Evolutionary conservation across 768 basidiomycete species (phyloP).

Genomic region (Trametes villosa): DNA sequence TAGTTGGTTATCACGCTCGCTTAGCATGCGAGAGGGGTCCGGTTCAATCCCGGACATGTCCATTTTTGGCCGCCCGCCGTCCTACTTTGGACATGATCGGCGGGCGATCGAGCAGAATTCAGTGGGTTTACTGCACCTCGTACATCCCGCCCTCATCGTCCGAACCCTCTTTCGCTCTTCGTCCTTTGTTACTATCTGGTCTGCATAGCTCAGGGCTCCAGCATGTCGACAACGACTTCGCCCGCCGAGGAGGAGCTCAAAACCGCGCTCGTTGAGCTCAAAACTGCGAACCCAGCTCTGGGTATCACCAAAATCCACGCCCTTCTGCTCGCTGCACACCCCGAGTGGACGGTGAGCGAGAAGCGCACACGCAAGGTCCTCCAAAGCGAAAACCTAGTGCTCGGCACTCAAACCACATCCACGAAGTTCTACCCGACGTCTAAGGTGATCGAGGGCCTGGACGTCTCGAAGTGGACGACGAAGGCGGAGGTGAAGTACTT

Average conservation of each 20-base stretch:
- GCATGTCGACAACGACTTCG: conserved; percentile 20
- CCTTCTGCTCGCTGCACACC: conserved; percentile 58
- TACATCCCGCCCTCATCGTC: background rate
- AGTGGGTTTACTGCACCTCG: background rate
- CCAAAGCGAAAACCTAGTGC: conserved; percentile 57
- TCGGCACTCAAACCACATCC: conserved; percentile 14
- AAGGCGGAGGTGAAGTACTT: conserved; percentile 74
- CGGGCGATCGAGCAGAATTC: too few species aligned
- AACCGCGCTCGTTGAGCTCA: conserved; percentile 56
- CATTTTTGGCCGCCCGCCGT: conserved; percentile 6
- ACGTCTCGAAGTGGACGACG: conserved; percentile 62
- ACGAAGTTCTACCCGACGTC: conserved; percentile 58
- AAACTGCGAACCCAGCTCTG: conserved; percentile 58
- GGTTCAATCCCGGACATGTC: conserved; percentile 22
- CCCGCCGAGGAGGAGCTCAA: conserved; percentile 71
- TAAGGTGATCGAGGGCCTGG: conserved; percentile 62
- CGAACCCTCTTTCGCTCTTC: too few species aligned
- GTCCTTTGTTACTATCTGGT: background rate
- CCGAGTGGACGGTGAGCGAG: conserved; percentile 82
- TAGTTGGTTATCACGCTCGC: conserved; percentile 18
- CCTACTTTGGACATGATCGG: conserved; percentile 4
- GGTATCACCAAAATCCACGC: conserved; percentile 76
- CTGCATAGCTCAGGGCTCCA: background rate
- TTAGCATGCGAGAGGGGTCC: too few species aligned
- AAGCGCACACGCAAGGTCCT: conserved; percentile 78